A percentile compares a stretch with the other conserved stretches of the same genome.
These are phyloP conservation scores for Saccharomyces mikatae DNA, from an alignment of 805 yeast genomes.

Conservation along the genomic window DNA sequence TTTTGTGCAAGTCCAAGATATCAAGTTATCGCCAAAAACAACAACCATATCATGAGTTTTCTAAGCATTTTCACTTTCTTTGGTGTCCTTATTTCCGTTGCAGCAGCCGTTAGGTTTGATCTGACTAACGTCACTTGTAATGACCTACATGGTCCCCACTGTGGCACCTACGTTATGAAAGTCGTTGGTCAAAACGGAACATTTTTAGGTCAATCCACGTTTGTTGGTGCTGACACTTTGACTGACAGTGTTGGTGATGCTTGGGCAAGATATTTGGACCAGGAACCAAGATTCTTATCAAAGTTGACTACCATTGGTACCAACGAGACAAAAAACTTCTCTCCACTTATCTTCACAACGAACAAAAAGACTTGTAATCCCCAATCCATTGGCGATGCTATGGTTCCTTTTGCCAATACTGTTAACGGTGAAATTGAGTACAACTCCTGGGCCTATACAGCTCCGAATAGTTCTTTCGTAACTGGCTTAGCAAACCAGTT, in stretches of 20 bases:
- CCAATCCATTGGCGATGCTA: slow-evolving; percentile 8
- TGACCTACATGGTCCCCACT: slow-evolving; percentile 10
- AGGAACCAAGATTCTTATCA: slow-evolving; percentile 9
- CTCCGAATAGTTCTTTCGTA: slow-evolving; percentile 4
- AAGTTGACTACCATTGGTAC: slow-evolving; percentile 10
- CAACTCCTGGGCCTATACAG: slow-evolving; percentile 8
- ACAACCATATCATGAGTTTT: background rate
- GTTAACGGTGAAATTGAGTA: slow-evolving; percentile 11
- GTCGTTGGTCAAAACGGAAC: slow-evolving; percentile 9
- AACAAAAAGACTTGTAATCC: slow-evolving; percentile 10
- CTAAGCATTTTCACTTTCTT: background rate
- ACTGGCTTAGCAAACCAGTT: slow-evolving; percentile 9
- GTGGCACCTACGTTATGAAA: slow-evolving; percentile 11
- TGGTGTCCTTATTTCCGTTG: slow-evolving; percentile 3
- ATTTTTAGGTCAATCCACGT: slow-evolving; percentile 1
- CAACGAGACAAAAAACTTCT: slow-evolving; percentile 11
- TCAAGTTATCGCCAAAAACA: background rate
- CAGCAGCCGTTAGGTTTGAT: slow-evolving; percentile 9
- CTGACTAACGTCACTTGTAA: slow-evolving; percentile 9
- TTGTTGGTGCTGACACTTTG: slow-evolving; percentile 11
- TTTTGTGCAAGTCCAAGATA: background rate
- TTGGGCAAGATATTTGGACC: slow-evolving; percentile 10
- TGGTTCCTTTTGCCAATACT: slow-evolving; percentile 9
- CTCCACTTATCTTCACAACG: slow-evolving; percentile 9
- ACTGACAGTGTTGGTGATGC: slow-evolving; percentile 7